Percentiles rank a stretch among this genome's conserved stretches.
Conservation (phyloP, 1,284 basidiomycete species). For the Erythrobasidium hasegawianum region DNA sequence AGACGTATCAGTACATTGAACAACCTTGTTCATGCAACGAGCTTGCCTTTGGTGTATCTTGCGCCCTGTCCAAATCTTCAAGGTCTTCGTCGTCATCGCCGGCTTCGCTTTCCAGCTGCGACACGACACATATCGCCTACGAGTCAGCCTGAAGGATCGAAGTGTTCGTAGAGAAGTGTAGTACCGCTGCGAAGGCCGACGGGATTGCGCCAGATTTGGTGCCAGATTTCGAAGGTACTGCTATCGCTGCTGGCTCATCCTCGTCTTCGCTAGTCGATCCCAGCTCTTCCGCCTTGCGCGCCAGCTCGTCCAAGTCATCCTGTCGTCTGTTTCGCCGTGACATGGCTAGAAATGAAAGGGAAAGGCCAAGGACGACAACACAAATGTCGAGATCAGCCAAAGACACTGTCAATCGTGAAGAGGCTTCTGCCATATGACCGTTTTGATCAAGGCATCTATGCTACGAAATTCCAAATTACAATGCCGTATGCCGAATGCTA, state of each 20-base stretch:
- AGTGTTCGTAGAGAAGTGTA: not conserved
- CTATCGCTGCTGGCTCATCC: not conserved
- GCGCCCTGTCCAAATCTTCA: constrained; percentile 48
- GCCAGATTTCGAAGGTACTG: not conserved
- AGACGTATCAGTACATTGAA: not conserved
- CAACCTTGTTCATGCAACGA: not conserved
- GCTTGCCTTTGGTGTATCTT: constrained; percentile 34
- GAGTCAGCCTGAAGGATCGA: not conserved
- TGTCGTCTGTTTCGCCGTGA: constrained; percentile 26
- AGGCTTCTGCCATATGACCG: too few species aligned
- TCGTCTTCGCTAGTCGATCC: not conserved
- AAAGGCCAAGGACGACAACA: not conserved
- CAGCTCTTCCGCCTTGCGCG: constrained; percentile 10
- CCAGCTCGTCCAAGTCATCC: constrained; percentile 2
- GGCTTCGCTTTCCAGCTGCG: constrained; percentile 3
- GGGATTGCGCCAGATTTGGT: not conserved
- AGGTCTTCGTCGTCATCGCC: constrained; percentile 38
- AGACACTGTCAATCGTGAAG: too few species aligned
- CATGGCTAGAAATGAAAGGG: constrained; percentile 2
- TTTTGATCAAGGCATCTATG: too few species aligned
- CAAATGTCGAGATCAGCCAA: too few species aligned
- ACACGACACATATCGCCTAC: not conserved
- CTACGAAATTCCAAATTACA: too few species aligned
- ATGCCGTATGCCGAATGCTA: too few species aligned
- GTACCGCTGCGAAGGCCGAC: constrained; percentile 15